phyloP scores from a whole-genome alignment of 2,329 filamentous ascomycete species.

The Fusarium lyarnte region DNA sequence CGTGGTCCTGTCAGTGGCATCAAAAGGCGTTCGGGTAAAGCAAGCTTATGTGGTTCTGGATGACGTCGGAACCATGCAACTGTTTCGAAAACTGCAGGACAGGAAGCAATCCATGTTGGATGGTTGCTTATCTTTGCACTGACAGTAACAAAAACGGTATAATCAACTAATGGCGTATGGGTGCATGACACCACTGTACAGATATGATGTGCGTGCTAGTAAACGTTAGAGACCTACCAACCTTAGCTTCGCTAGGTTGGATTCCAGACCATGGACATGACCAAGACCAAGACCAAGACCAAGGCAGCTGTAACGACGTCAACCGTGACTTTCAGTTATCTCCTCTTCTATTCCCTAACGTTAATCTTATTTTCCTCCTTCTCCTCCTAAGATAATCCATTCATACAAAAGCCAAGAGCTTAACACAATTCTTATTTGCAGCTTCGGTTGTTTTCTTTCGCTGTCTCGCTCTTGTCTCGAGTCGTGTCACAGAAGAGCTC shows the following conservation, averaged over 20 bases:
- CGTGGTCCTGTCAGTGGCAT: constrained; percentile 6
- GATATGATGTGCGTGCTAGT: constrained; percentile 20
- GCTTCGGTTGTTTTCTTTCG: neutral
- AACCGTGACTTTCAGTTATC: constrained; percentile 13
- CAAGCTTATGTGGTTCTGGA: constrained; percentile 36
- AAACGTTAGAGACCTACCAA: constrained; percentile 4
- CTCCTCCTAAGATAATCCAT: neutral
- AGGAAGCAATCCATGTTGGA: constrained; percentile 15
- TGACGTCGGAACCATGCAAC: constrained; percentile 39
- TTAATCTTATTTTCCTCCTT: neutral
- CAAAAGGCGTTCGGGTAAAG: constrained; percentile 27
- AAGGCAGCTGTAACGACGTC: constrained; percentile 30
- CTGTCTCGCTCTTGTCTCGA: constrained; percentile 40
- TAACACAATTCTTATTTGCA: neutral
- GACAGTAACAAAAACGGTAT: constrained; percentile 9
- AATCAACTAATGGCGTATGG: constrained; percentile 9
- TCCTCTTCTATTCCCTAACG: constrained; percentile 3
- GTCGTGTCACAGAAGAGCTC: constrained; percentile 38
- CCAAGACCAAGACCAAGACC: constrained; percentile 4
- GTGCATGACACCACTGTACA: constrained; percentile 37
- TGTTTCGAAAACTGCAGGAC: constrained; percentile 34
- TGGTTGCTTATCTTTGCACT: constrained; percentile 10
- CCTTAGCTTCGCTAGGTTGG: constrained; percentile 3
- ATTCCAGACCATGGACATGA: constrained; percentile 29
- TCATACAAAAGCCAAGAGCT: constrained; percentile 25